phyloP scores from a whole-genome alignment of 2,329 filamentous ascomycete species.

The Neocatenulostroma microsporum region DNA sequence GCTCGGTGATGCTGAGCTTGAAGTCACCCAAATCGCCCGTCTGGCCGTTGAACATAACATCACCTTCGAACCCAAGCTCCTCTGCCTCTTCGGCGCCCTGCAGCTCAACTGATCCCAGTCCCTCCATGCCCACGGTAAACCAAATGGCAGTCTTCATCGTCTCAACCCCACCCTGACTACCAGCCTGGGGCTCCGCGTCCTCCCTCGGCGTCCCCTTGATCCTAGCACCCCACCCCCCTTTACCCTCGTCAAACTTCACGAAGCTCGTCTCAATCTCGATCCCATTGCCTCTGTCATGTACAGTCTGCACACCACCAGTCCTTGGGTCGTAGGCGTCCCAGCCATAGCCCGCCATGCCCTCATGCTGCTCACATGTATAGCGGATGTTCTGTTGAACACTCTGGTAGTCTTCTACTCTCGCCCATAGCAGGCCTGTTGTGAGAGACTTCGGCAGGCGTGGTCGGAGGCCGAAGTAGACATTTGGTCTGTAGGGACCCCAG shows the following conservation, averaged over 20 bases:
- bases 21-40: slow-evolving; percentile 70
- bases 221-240: slow-evolving; percentile 71
- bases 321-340: slow-evolving; percentile 97
- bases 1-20: slow-evolving; percentile 66
- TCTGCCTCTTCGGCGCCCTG: slow-evolving; percentile 47
- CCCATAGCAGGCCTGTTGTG: slow-evolving; percentile 80
- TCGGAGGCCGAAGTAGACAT: slow-evolving; percentile 86
- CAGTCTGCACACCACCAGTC: slow-evolving; percentile 76
- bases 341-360: slow-evolving; percentile 89
- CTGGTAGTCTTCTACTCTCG: slow-evolving; percentile 68
- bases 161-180: slow-evolving; percentile 17
- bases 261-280: slow-evolving; percentile 91
- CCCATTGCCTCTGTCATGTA: slow-evolving; percentile 80
- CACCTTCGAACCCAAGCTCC: slow-evolving; percentile 51
- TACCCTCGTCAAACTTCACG: slow-evolving; percentile 81
- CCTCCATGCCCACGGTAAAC: slow-evolving; percentile 78
- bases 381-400: slow-evolving; percentile 72
- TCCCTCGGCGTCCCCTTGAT: slow-evolving; percentile 73
- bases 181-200: slow-evolving; percentile 46
- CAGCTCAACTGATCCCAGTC: slow-evolving; percentile 57
- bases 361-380: slow-evolving; percentile 92
- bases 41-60: slow-evolving; percentile 63
- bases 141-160: slow-evolving; percentile 68
- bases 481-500: slow-evolving; percentile 93
- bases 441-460: slow-evolving; percentile 75